A percentile compares a stretch with the other conserved stretches of the same genome.
Conservation (phyloP, 805 yeast species). For the Cyberlindnera mrakii region DNA sequence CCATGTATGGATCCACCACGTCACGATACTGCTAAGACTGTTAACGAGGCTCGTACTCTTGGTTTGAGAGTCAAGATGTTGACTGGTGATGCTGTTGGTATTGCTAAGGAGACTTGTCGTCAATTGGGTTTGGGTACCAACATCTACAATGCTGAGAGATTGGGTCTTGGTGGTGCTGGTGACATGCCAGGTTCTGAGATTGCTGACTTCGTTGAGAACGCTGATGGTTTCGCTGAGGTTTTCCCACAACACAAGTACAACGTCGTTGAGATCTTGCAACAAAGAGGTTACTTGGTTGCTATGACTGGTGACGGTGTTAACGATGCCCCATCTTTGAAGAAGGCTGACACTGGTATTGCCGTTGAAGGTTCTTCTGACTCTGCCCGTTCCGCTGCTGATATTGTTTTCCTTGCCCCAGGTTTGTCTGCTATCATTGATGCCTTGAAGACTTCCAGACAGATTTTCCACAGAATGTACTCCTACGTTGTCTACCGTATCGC, state of each 20-base stretch:
- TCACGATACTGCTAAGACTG: constrained; percentile 95
- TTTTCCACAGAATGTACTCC: constrained; percentile 99
- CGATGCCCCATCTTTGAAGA: constrained; percentile 96
- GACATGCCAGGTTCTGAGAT: constrained; percentile 96
- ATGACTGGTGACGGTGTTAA: constrained; percentile 99
- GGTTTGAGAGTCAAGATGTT: constrained; percentile 97
- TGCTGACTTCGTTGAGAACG: constrained; percentile 95
- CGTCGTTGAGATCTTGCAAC: constrained; percentile 92
- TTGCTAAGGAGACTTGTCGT: constrained; percentile 97
- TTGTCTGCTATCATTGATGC: constrained; percentile 92
- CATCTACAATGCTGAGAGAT: constrained; percentile 94
- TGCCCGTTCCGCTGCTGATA: constrained; percentile 95
- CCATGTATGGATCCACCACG: constrained; percentile 99
- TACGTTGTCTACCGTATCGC: constrained; percentile 98
- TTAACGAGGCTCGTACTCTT: constrained; percentile 80
- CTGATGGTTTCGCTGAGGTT: constrained; percentile 98
- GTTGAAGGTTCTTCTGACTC: constrained; percentile 98
- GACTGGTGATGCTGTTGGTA: constrained; percentile 99
- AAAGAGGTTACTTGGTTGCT: constrained; percentile 95
- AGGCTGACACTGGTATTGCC: constrained; percentile 95
- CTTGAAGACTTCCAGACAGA: constrained; percentile 90
- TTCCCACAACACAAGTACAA: constrained; percentile 97
- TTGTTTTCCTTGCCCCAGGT: constrained; percentile 94
- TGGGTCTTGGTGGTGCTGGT: constrained; percentile 90
- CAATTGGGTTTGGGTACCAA: constrained; percentile 95